Evolutionary conservation across 345 rosid genomes (phyloP).

Genomic region (Hevea brasiliensis): DNA sequence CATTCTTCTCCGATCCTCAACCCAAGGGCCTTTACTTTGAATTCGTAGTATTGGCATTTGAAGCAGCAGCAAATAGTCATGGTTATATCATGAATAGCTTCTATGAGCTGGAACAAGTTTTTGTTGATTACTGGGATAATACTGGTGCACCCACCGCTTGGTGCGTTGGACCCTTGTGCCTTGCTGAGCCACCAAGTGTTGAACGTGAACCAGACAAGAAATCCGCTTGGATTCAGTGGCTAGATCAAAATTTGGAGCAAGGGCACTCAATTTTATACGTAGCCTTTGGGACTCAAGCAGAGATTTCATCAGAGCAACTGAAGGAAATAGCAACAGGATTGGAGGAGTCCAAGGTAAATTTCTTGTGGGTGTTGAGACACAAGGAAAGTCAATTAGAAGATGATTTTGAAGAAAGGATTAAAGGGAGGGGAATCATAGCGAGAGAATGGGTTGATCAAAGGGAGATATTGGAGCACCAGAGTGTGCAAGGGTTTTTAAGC

Average conservation of each 20-base stretch:
- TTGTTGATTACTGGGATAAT: constrained; percentile 37
- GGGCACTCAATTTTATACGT: constrained; percentile 59
- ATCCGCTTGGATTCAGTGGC: constrained; percentile 58
- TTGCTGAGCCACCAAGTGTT: constrained; percentile 25
- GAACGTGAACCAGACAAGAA: constrained; percentile 4
- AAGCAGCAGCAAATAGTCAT: constrained; percentile 29
- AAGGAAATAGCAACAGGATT: constrained; percentile 53
- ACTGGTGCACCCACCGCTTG: constrained; percentile 18
- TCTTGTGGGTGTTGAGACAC: constrained; percentile 59
- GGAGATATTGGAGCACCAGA: constrained; percentile 49
- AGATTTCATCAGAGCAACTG: constrained; percentile 47
- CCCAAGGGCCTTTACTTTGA: constrained; percentile 2
- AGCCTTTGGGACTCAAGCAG: constrained; percentile 78
- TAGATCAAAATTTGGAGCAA: constrained; percentile 47
- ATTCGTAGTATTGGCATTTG: constrained; percentile 13
- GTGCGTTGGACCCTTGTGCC: constrained; percentile 66
- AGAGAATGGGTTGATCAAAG: constrained; percentile 69
- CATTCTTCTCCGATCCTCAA: neutral
- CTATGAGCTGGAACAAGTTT: constrained; percentile 59
- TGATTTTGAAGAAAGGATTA: constrained; percentile 47
- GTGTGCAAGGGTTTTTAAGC: constrained; percentile 63
- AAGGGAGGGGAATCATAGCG: constrained; percentile 52
- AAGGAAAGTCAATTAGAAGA: constrained; percentile 35
- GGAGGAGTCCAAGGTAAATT: constrained; percentile 50
- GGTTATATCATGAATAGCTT: constrained; percentile 57